Conservation (phyloP, 768 basidiomycete genomes). For the Amanita pseudoporphyria region DNA sequence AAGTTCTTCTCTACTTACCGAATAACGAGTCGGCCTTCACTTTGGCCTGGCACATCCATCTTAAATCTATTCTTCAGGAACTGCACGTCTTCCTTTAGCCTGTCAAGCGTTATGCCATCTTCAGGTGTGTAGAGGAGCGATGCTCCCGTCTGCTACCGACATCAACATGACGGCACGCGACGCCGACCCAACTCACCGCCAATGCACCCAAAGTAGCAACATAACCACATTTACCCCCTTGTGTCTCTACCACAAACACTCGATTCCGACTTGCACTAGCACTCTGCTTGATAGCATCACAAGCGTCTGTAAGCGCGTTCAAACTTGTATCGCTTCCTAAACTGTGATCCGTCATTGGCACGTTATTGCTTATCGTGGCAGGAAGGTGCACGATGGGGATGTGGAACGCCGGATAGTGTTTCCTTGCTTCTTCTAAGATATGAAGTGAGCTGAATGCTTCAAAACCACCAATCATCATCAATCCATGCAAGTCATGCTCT, state of each 20-base stretch:
- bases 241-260: slow-evolving; percentile 97
- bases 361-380: slow-evolving; percentile 97
- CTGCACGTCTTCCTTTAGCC: slow-evolving; percentile 73
- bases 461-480: slow-evolving; percentile 93
- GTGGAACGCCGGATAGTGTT: slow-evolving; percentile 83
- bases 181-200: slow-evolving; percentile 51
- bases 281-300: slow-evolving; percentile 98
- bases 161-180: background rate
- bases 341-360: slow-evolving; percentile 94
- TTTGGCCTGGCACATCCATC: slow-evolving; percentile 81
- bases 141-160: slow-evolving; percentile 66
- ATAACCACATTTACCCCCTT: slow-evolving; percentile 95
- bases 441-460: slow-evolving; percentile 82
- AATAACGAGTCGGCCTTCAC: slow-evolving; percentile 89
- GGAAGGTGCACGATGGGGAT: slow-evolving; percentile 96
- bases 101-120: slow-evolving; percentile 74
- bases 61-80: slow-evolving; percentile 82
- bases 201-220: slow-evolving; percentile 92
- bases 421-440: slow-evolving; percentile 71
- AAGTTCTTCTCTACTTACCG: slow-evolving; percentile 40
- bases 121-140: slow-evolving; percentile 93
- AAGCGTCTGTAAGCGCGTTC: slow-evolving; percentile 95
- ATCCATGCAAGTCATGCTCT: slow-evolving; percentile 62
- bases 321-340: slow-evolving; percentile 95
- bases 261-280: slow-evolving; percentile 93